These are phyloP conservation scores for Aristolochia contorta DNA, from an alignment of 164 flowering plant species.

Conservation along the genomic window DNA sequence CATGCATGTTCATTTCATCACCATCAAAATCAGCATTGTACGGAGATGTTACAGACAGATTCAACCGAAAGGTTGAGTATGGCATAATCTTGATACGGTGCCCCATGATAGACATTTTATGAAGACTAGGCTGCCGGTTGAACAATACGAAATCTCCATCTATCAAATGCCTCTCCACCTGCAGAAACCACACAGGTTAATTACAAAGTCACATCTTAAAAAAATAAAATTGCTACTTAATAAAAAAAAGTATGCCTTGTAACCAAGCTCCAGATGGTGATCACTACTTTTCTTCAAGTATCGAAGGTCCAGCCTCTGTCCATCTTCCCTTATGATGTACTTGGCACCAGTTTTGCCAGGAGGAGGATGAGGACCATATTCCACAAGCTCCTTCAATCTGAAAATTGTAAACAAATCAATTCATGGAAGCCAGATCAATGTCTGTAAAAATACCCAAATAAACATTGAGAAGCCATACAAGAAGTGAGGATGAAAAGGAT, in stretches of 20 bases:
- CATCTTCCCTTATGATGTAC: constrained; percentile 95
- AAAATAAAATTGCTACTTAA: neutral
- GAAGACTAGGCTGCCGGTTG: constrained; percentile 97
- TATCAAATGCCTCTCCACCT: constrained; percentile 94
- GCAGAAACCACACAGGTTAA: constrained; percentile 11
- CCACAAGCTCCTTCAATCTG: constrained; percentile 98
- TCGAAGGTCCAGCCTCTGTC: constrained; percentile 97
- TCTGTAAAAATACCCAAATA: neutral
- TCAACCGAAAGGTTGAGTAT: constrained; percentile 89
- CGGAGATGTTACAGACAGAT: constrained; percentile 94
- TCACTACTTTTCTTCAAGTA: constrained; percentile 96
- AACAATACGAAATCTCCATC: constrained; percentile 98
- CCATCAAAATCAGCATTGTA: constrained; percentile 99
- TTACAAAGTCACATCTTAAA: neutral
- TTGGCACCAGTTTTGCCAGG: constrained; percentile 99
- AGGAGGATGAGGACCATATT: constrained; percentile 99
- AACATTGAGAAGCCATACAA: neutral
- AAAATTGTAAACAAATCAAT: neutral
- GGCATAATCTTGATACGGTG: constrained; percentile 99
- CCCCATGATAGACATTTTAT: constrained; percentile 99
- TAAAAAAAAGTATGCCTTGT: constrained; percentile 44
- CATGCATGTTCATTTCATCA: constrained; percentile 99
- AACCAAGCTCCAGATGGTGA: constrained; percentile 96
- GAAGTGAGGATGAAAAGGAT: neutral
- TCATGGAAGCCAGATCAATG: neutral